Base-by-base conservation (phyloP, 2,329 filamentous ascomycete species). In the Periconia digitata region DNA sequence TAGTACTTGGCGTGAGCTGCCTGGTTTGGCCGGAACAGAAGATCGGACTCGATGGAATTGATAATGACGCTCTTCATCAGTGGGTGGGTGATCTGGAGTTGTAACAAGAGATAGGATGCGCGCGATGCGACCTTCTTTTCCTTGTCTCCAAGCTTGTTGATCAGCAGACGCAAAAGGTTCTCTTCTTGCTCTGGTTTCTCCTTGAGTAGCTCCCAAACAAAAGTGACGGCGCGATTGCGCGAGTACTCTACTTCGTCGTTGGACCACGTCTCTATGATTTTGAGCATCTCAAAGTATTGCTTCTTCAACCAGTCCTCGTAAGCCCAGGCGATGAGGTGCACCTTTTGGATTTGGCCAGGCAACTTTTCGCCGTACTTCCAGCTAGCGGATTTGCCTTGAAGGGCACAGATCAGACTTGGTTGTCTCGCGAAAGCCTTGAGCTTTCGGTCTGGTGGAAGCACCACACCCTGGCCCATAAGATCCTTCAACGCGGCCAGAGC, bases 141-240 rank as follows among this genome's bases (percentile, higher is more conserved):
- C 38, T 88, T 89, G 67, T 99, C 94, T 61, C 95, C 92, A 21
- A 99, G 83, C 73, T 99, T 99, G 77, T 97, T 97, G 59, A 99
- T 90, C 49, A 99, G 76, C 47, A 99, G 77, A 45, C 92, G 85
- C 51, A 99, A 77, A 54, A 99, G 76, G 69, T 99, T 99, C 46
- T 92, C 87, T 72, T 99, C 94, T 67, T 99, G 94, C 72, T 99
- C 94, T 0, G 94, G 92, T 74, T 96, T 99, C 70, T 96, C 92
- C 70, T 90, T 94, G 52, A 99, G 76, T 34, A 99, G 77, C 54
- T 92, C 91, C 67, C 86, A 97, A 32, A 97, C 87, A 62, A 96
- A 95, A 57, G 91, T 94, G 38, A 99, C 81, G 3, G 92, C 89
- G 56, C 90, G 85, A 41, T 86, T 88, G 51, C 95, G 86, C 35